Evolutionary conservation across 2,329 filamentous ascomycete species (phyloP).

Genomic region (Tolypocladium nubicola): DNA sequence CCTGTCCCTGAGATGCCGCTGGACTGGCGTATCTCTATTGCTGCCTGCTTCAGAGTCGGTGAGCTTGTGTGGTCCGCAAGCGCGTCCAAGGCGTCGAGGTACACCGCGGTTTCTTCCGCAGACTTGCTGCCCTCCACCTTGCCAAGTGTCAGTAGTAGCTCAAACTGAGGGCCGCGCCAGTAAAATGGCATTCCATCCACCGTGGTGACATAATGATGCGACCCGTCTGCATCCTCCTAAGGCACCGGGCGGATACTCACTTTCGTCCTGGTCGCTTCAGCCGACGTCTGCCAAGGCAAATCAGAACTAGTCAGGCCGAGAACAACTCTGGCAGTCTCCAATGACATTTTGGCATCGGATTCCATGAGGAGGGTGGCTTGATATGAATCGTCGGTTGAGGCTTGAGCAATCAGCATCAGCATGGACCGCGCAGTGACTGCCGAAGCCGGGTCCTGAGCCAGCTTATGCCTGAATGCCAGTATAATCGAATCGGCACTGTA

Average conservation of each 20-base stretch:
- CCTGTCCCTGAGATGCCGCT: conserved; percentile 2
- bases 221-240: background rate
- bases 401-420: conserved; percentile 22
- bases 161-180: background rate
- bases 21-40: conserved; percentile 12
- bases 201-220: background rate
- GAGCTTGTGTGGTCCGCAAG: conserved; percentile 19
- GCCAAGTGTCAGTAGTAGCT: background rate
- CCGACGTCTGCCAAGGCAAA: conserved; percentile 13
- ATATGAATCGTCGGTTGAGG: conserved; percentile 22
- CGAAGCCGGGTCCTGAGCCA: conserved; percentile 18
- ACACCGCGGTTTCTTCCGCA: conserved; percentile 18
- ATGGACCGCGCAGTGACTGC: conserved; percentile 20
- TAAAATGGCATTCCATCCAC: background rate
- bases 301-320: conserved; percentile 15
- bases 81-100: conserved; percentile 23
- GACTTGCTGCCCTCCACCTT: conserved; percentile 16
- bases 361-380: conserved; percentile 22
- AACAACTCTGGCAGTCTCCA: conserved; percentile 20
- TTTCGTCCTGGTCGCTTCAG: conserved; percentile 16
- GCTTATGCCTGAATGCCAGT: conserved; percentile 22
- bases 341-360: conserved; percentile 22
- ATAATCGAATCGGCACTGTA: conserved; percentile 23
- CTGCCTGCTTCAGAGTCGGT: conserved; percentile 13
- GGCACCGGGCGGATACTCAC: conserved; percentile 8